Evolutionary conservation across 2,329 filamentous ascomycete species (phyloP).

Genomic region (Dichotomopilus funicola): DNA sequence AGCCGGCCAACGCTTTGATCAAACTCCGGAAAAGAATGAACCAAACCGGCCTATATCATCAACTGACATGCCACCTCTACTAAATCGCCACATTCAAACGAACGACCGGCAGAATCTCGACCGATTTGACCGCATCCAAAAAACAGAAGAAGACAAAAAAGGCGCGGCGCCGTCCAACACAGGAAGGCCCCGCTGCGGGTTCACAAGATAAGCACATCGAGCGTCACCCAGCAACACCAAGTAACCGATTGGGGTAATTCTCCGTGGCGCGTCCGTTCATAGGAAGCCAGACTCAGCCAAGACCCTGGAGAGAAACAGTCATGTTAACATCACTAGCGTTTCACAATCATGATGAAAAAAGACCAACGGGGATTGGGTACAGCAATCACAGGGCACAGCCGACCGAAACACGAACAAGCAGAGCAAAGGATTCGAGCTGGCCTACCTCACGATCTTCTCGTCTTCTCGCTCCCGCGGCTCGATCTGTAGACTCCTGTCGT

Average conservation of each 20-base stretch:
- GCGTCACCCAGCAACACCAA: too few relatives aligned
- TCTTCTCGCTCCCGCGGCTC: constrained; percentile 96
- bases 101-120: not conserved
- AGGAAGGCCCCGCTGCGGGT: too few relatives aligned
- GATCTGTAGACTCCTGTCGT: constrained; percentile 88
- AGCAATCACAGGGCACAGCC: too few relatives aligned
- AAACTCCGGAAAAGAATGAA: too few relatives aligned
- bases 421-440: constrained; percentile 20
- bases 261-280: constrained; percentile 18
- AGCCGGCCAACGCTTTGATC: too few relatives aligned
- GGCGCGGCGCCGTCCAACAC: too few relatives aligned
- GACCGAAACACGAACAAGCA: not conserved
- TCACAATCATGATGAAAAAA: not conserved
- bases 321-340: constrained; percentile 9
- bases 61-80: too few relatives aligned
- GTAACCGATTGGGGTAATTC: not conserved
- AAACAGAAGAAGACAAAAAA: not conserved
- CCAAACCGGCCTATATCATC: too few relatives aligned
- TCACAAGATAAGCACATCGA: too few relatives aligned
- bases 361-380: not conserved
- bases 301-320: constrained; percentile 21
- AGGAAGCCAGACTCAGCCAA: constrained; percentile 32
- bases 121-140: not conserved
- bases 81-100: too few relatives aligned
- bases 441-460: constrained; percentile 98